Evolutionary conservation across 1,139 yeast species (phyloP), one percentile per base, ranked within the genome.

Genomic region (Eremothecium sinecaudum): DNA sequence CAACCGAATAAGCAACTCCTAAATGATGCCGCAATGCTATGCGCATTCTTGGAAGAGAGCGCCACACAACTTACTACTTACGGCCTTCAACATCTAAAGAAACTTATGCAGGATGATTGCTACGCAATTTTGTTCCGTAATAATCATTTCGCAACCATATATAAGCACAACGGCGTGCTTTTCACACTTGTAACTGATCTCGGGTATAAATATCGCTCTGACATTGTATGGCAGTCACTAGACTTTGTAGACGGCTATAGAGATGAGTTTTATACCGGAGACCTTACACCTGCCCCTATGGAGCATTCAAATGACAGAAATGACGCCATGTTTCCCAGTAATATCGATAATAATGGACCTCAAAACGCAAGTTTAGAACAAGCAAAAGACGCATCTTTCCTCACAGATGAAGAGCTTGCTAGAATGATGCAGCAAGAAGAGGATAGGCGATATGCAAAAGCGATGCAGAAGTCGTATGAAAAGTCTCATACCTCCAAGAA

Each of bases 121-220:
- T 66, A 79, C 41, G 67, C 75, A 1, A 73, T 86, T 0, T 69
- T 86, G 39, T 86, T 86, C 62, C 66, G 94, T 47, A 86, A 86
- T 56, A 83, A 84, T 56, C 95, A 84, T 56, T 86, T 82, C 57
- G 71, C 73, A 39, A 80, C 94, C 0, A 57, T 84, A 10, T 70
- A 70, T 51, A 80, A 79, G 50, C 39, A 58, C 29, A 57, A 66
- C 43, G 56, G 63, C 34, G 69, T 67, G 46, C 57, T 83, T 38
- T 75, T 73, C 56, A 52, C 74, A 3, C 57, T 86, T 30, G 75
- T 83, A 6, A 81, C 93, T 2, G 95, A 86, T 53, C 62, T 69
- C 15, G 82, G 90, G 2, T 79, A 75, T 47, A 60, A 54, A 20
- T 57, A 62, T 11, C 64, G 67, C 26, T 52, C 61, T 4, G 60